A percentile compares a stretch with the other conserved stretches of the same genome.
Evolutionary conservation across 169 alveolate species (phyloP).

Genomic region (Babesia bovis): DNA sequence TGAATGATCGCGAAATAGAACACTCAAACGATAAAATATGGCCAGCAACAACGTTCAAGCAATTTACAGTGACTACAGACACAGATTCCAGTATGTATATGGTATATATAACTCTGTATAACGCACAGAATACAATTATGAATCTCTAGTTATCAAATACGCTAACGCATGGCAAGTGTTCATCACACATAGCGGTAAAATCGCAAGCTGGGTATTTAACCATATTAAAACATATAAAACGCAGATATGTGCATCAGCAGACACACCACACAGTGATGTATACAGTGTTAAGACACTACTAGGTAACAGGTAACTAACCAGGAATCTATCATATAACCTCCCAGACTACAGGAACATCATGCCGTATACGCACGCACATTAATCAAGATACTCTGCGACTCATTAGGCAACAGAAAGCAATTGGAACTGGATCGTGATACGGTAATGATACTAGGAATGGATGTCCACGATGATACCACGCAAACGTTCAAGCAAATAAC

Average conservation of each 20-base stretch:
- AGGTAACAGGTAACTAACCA: slow-evolving; percentile 48
- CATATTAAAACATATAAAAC: not conserved
- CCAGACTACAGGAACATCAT: slow-evolving; percentile 53
- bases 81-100: slow-evolving; percentile 3
- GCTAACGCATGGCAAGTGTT: slow-evolving; percentile 67
- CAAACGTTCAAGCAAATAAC: slow-evolving; percentile 43
- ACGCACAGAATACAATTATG: slow-evolving; percentile 29
- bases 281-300: slow-evolving; percentile 38
- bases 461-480: slow-evolving; percentile 40
- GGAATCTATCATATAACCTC: not conserved
- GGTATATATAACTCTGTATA: too few relatives aligned
- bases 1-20: not conserved
- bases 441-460: slow-evolving; percentile 41
- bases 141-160: slow-evolving; percentile 16
- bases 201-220: slow-evolving; percentile 50
- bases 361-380: slow-evolving; percentile 54
- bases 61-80: slow-evolving; percentile 17
- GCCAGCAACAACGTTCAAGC: slow-evolving; percentile 15
- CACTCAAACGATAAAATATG: not conserved
- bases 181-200: slow-evolving; percentile 42
- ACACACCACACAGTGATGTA: slow-evolving; percentile 49
- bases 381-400: slow-evolving; percentile 52
- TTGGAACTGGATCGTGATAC: slow-evolving; percentile 43
- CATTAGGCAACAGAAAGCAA: slow-evolving; percentile 11
- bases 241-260: slow-evolving; percentile 59